Base-by-base conservation (phyloP, 2,329 filamentous ascomycete genomes). In the Colletotrichum godetiae region DNA sequence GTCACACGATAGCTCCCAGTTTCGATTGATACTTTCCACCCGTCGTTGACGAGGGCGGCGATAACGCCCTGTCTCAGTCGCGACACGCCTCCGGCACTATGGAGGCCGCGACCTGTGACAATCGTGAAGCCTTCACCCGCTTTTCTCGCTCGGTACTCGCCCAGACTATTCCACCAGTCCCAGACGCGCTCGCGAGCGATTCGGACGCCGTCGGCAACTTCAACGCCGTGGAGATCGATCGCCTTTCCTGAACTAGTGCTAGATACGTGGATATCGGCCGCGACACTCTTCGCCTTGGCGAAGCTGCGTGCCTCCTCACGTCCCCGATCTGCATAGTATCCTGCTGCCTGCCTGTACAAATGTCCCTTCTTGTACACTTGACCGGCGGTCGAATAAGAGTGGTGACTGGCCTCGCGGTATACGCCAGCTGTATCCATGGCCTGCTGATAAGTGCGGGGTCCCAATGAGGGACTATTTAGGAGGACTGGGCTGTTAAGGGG, bases 181-280 rank as follows among this genome's bases (percentile, higher is more conserved):
- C 89, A 86, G 0, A 93, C 92, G 49, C 88, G 88, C 59, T 91
- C 87, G 35, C 89, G 88, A 1, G 94, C 92, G 75, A 98, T 98
- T 3, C 94, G 88, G 35, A 95, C 91, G 1, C 93, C 96, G 80
- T 97, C 94, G 61, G 91, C 86, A 1, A 98, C 95, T 57, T 88
- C 91, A 5, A 98, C 91, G 6, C 95, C 94, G 80, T 98, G 96
- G 31, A 98, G 85, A 81, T 98, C 96, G 8, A 97, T 86, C 24
- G 87, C 84, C 1, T 82, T 86, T 1, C 80, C 73, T 0, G 87
- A 88, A 63, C 94, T 95, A 79, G 95, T 92, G 11, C 84, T 80
- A 12, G 91, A 87, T 1, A 96, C 95, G 4, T 92, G 86, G 0
- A 88, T 82, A 77, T 97, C 93, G 1, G 95, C 94, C 1, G 91